phyloP scores from a whole-genome alignment of 2,329 filamentous ascomycete species.

The Leptodontidium sp. region DNA sequence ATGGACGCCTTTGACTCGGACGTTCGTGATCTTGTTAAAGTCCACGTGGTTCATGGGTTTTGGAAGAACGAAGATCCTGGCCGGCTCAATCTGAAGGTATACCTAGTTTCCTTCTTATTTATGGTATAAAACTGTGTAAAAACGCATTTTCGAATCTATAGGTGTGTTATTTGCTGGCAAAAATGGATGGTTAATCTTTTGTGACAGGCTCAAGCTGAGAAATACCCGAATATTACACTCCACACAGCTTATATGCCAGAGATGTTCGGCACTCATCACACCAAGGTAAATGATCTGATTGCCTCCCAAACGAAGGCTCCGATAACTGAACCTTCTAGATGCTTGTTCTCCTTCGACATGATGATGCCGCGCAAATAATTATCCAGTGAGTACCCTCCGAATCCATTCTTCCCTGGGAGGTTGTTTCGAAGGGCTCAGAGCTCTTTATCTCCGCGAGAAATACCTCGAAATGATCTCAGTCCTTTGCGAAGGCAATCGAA shows the following conservation, averaged over 20 bases:
- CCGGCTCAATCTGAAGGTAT: slow-evolving; percentile 51
- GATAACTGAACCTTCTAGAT: slow-evolving; percentile 62
- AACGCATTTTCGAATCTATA: not conserved
- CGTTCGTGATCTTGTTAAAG: slow-evolving; percentile 57
- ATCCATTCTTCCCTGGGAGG: not conserved
- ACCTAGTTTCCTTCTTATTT: slow-evolving; percentile 51
- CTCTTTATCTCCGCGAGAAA: not conserved
- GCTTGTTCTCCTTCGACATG: slow-evolving; percentile 82
- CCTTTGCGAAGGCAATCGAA: not conserved
- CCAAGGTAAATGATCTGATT: slow-evolving; percentile 36
- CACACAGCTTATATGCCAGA: slow-evolving; percentile 83
- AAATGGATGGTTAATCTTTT: not conserved
- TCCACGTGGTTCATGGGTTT: slow-evolving; percentile 69
- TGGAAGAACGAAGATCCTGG: slow-evolving; percentile 70
- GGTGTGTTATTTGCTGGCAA: not conserved
- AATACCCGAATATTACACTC: slow-evolving; percentile 72
- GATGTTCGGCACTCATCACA: slow-evolving; percentile 84
- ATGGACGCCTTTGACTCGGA: slow-evolving; percentile 64
- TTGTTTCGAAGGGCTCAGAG: not conserved
- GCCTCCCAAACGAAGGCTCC: too few relatives aligned
- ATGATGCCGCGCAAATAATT: slow-evolving; percentile 78
- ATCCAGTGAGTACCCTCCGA: slow-evolving; percentile 62
- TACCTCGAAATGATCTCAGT: not conserved
- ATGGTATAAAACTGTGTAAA: not conserved
- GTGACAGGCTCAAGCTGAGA: slow-evolving; percentile 64